phyloP scores from a whole-genome alignment of 2,329 filamentous ascomycete genomes.

The Lachnellula occidentalis region DNA sequence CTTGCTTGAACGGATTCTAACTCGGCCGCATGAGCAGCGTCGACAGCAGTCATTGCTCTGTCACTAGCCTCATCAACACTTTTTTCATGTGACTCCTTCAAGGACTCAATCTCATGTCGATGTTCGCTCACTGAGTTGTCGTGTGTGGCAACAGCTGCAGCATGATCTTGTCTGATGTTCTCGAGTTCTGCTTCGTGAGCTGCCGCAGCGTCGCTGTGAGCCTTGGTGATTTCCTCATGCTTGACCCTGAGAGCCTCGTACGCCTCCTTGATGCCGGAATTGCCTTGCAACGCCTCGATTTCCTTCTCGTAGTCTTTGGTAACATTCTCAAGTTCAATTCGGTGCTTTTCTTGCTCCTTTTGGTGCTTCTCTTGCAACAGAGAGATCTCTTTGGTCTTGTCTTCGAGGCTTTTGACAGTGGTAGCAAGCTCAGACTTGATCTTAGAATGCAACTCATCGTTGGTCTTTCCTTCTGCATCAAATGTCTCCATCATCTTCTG shows the following conservation, averaged over 20 bases:
- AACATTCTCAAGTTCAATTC: constrained; percentile 52
- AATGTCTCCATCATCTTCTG: constrained; percentile 45
- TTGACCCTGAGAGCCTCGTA: constrained; percentile 55
- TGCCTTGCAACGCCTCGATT: constrained; percentile 57
- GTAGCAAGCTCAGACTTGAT: constrained; percentile 26
- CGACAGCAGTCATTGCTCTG: constrained; percentile 41
- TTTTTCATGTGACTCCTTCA: constrained; percentile 53
- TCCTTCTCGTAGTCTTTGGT: constrained; percentile 59
- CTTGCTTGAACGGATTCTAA: constrained; percentile 49
- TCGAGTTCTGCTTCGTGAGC: constrained; percentile 11
- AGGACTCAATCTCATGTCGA: constrained; percentile 47
- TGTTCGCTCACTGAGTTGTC: constrained; percentile 48
- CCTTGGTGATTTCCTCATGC: constrained; percentile 37
- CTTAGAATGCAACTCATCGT: constrained; percentile 27
- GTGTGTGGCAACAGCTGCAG: constrained; percentile 23
- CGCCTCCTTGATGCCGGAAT: constrained; percentile 59
- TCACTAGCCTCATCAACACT: constrained; percentile 53
- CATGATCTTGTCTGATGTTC: constrained; percentile 24
- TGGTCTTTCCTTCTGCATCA: constrained; percentile 36
- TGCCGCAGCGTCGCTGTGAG: constrained; percentile 8
- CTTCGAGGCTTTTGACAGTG: constrained; percentile 26
- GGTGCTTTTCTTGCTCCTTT: constrained; percentile 47
- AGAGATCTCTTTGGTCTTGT: constrained; percentile 31
- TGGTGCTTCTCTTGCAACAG: constrained; percentile 51
- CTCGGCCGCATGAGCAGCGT: constrained; percentile 44